A percentile compares a stretch with the other conserved stretches of the same genome.
phyloP scores from a whole-genome alignment of 2,329 filamentous ascomycete genomes.

The Sphaerulina vaccinii region DNA sequence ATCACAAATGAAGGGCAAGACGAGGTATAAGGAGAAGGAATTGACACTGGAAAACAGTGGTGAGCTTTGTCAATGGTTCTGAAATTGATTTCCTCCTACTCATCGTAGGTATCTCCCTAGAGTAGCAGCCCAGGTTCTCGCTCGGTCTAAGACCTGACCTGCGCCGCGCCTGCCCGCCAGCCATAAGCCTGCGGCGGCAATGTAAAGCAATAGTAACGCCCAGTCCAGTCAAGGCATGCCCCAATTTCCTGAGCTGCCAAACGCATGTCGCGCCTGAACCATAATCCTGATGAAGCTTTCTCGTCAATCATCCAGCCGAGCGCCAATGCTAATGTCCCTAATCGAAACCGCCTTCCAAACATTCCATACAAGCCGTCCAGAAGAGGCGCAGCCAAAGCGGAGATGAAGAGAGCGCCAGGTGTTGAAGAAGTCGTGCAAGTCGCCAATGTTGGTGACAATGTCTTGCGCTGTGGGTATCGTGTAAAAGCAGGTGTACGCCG shows the following conservation, averaged over 20 bases:
- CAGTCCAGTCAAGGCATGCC: slow-evolving; percentile 7
- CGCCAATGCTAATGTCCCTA: slow-evolving; percentile 7
- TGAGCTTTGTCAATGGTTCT: neutral
- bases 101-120: neutral
- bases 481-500: neutral
- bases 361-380: neutral
- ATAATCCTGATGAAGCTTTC: too few relatives aligned
- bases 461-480: neutral
- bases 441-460: slow-evolving; percentile 13
- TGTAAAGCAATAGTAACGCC: neutral
- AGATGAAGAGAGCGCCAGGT: neutral
- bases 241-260: slow-evolving; percentile 8
- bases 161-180: slow-evolving; percentile 6
- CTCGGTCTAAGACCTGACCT: slow-evolving; percentile 9
- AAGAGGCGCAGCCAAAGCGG: slow-evolving; percentile 1
- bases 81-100: neutral
- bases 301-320: neutral
- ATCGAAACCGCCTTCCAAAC: neutral
- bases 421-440: slow-evolving; percentile 9
- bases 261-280: slow-evolving; percentile 6
- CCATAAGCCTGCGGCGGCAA: slow-evolving; percentile 4
- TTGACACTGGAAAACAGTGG: neutral
- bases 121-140: slow-evolving; percentile 8
- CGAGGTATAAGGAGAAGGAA: neutral
- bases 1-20: neutral